A percentile compares a stretch with the other conserved stretches of the same genome.
Evolutionary conservation across 2,329 filamentous ascomycete species (phyloP).

Genomic region (Beauveria sp.): DNA sequence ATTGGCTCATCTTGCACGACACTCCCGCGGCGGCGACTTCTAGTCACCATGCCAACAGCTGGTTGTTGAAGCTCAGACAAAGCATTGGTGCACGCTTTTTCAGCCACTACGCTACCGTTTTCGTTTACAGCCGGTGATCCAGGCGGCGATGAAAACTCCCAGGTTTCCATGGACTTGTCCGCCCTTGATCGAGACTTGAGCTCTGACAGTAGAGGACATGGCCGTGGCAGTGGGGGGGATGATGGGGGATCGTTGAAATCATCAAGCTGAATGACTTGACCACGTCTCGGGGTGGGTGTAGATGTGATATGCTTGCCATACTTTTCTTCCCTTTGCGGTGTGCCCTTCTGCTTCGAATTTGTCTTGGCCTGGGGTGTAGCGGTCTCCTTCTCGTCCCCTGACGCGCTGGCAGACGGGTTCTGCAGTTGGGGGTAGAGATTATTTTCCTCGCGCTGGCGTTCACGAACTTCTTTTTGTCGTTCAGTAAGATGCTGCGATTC

Average conservation of each 20-base stretch:
- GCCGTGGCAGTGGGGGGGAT: slow-evolving; percentile 49
- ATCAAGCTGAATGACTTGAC: slow-evolving; percentile 41
- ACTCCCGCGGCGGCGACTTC: slow-evolving; percentile 9
- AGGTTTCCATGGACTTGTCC: slow-evolving; percentile 30
- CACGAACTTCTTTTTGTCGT: slow-evolving; percentile 68
- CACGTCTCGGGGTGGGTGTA: slow-evolving; percentile 54
- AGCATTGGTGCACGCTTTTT: not conserved
- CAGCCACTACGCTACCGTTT: not conserved
- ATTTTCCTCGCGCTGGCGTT: slow-evolving; percentile 60
- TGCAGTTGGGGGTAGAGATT: slow-evolving; percentile 61
- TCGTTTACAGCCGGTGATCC: slow-evolving; percentile 36
- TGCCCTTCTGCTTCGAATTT: slow-evolving; percentile 27
- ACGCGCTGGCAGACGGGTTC: slow-evolving; percentile 2
- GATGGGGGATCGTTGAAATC: slow-evolving; percentile 48
- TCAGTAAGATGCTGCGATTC: slow-evolving; percentile 74
- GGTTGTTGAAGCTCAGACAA: slow-evolving; percentile 1
- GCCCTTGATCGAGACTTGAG: slow-evolving; percentile 41
- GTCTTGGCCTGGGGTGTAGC: slow-evolving; percentile 7
- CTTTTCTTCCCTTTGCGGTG: slow-evolving; percentile 37
- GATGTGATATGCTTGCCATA: slow-evolving; percentile 49
- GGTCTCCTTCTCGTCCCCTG: slow-evolving; percentile 9
- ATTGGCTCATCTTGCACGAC: not conserved
- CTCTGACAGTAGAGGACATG: slow-evolving; percentile 44
- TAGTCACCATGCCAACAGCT: slow-evolving; percentile 5
- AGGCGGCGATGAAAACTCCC: slow-evolving; percentile 52